Conservation (phyloP, 495 filamentous ascomycete species). For the Lindgomyces ingoldianus region DNA sequence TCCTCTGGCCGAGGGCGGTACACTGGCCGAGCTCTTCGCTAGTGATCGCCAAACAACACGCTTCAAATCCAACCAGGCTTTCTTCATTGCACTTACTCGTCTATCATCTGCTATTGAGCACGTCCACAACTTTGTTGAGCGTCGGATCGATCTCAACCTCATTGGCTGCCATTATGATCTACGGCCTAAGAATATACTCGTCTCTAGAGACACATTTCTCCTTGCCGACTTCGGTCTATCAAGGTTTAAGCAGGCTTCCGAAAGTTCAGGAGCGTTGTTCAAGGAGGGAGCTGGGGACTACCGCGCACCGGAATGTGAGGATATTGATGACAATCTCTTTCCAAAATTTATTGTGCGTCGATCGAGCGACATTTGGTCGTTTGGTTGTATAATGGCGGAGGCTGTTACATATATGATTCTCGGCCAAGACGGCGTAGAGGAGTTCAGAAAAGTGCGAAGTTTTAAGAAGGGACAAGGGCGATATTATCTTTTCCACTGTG, state of each 20-base stretch:
- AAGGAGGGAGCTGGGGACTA: not conserved
- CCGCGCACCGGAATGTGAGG: slow-evolving; percentile 5
- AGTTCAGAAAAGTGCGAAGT: not conserved
- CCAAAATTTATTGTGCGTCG: slow-evolving; percentile 15
- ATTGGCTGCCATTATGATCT: slow-evolving; percentile 39
- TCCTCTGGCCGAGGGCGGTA: slow-evolving; percentile 15
- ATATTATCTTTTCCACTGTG: not conserved
- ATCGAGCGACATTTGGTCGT: slow-evolving; percentile 40
- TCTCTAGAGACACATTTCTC: not conserved
- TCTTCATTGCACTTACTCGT: not conserved
- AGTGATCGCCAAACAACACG: not conserved
- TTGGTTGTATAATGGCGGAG: slow-evolving; percentile 42
- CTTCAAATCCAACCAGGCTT: slow-evolving; percentile 1
- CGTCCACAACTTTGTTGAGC: slow-evolving; percentile 14
- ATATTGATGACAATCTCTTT: slow-evolving; percentile 10
- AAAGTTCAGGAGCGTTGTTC: not conserved
- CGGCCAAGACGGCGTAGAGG: not conserved
- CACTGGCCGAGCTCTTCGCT: not conserved
- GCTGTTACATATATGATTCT: slow-evolving; percentile 30
- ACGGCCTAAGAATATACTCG: slow-evolving; percentile 3
- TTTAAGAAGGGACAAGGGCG: not conserved
- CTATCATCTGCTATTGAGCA: slow-evolving; percentile 3
- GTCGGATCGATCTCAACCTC: slow-evolving; percentile 11
- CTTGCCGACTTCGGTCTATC: slow-evolving; percentile 1
- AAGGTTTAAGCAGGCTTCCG: not conserved